Evolutionary conservation across 768 basidiomycete species (phyloP).

Genomic region (Naganishia vishniacii): DNA sequence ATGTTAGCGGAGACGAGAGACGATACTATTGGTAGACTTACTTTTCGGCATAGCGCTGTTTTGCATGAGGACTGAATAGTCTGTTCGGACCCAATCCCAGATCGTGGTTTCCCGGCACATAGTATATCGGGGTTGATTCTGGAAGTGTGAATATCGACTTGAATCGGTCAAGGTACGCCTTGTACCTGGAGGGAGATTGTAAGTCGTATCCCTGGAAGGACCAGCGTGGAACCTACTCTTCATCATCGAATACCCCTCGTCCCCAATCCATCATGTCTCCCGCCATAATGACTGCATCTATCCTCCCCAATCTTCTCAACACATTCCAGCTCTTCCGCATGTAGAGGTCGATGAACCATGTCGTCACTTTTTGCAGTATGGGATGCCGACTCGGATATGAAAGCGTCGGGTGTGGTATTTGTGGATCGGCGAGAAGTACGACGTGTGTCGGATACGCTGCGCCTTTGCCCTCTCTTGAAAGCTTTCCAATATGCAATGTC

Average conservation of each 20-base stretch:
- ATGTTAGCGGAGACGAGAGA: slow-evolving; percentile 54
- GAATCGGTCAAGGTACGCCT: slow-evolving; percentile 64
- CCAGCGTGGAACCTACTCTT: slow-evolving; percentile 58
- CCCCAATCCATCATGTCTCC: slow-evolving; percentile 93
- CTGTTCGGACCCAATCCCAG: slow-evolving; percentile 45
- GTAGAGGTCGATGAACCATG: slow-evolving; percentile 70
- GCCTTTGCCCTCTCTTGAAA: neutral
- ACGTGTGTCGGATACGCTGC: slow-evolving; percentile 54
- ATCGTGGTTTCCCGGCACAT: slow-evolving; percentile 88
- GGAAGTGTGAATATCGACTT: slow-evolving; percentile 61
- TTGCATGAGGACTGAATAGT: slow-evolving; percentile 21
- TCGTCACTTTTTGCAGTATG: slow-evolving; percentile 59
- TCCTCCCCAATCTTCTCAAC: slow-evolving; percentile 55
- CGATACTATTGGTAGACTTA: slow-evolving; percentile 10
- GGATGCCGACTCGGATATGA: slow-evolving; percentile 64
- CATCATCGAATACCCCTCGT: slow-evolving; percentile 58
- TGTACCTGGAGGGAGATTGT: slow-evolving; percentile 57
- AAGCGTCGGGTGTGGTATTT: slow-evolving; percentile 65
- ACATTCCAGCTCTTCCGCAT: slow-evolving; percentile 78
- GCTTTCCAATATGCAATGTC: slow-evolving; percentile 15
- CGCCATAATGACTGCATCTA: slow-evolving; percentile 72
- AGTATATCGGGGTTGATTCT: slow-evolving; percentile 57
- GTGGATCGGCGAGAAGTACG: slow-evolving; percentile 82
- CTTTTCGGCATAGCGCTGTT: slow-evolving; percentile 22
- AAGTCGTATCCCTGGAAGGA: neutral